Percentiles rank a stretch among this genome's conserved stretches.
Conservation (phyloP, 345 rosid species). For the Geranium rotundifolium region DNA sequence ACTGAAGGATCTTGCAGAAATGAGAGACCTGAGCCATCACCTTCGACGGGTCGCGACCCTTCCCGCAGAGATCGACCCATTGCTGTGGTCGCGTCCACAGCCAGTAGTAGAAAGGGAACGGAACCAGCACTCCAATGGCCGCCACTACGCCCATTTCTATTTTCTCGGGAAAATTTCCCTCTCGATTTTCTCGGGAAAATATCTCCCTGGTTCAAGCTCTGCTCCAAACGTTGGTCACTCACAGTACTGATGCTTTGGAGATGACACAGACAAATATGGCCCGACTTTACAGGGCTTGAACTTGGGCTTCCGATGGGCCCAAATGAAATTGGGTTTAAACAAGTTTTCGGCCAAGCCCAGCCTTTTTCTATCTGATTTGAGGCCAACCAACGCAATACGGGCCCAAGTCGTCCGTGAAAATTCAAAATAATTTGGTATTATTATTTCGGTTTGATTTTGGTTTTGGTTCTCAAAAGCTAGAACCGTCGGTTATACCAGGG, state of each 20-base stretch:
- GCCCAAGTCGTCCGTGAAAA: no score
- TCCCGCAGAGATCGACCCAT: conserved; percentile 71
- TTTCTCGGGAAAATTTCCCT: not conserved
- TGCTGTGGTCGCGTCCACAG: conserved; percentile 68
- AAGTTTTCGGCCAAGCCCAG: no score
- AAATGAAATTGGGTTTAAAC: no score
- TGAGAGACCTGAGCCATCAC: conserved; percentile 68
- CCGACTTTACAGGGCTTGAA: not conserved
- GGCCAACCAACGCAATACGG: no score
- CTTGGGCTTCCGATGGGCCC: not conserved
- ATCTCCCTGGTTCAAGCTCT: not conserved
- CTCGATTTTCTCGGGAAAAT: not conserved
- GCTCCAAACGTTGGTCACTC: not conserved
- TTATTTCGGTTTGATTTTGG: no score
- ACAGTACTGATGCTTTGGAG: not conserved
- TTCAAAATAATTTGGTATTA: no score
- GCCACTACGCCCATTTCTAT: conserved; percentile 54
- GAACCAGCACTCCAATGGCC: conserved; percentile 47
- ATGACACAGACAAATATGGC: not conserved
- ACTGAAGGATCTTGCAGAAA: conserved; percentile 65
- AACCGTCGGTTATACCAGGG: no score
- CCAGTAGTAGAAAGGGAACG: conserved; percentile 81
- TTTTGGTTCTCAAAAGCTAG: no score
- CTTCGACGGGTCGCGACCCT: conserved; percentile 55
- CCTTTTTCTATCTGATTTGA: no score